Percentiles rank a stretch among this genome's conserved stretches.
Evolutionary conservation across 176 grass and related monocot genomes (phyloP).

Genomic region (Areca catechu): DNA sequence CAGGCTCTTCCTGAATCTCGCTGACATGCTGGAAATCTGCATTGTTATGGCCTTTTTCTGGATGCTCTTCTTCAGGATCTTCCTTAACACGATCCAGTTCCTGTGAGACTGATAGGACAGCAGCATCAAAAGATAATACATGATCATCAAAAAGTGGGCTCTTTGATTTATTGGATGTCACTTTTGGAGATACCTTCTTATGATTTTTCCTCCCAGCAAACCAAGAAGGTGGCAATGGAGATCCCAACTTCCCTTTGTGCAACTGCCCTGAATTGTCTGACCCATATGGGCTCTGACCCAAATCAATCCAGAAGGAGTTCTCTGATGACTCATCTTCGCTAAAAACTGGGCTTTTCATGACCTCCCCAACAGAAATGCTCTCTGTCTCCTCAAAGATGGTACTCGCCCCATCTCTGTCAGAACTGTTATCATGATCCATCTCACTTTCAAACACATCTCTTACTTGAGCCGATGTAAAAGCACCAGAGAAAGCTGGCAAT

Average conservation of each 20-base stretch:
- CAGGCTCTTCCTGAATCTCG: slow-evolving; percentile 85
- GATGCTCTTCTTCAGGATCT: slow-evolving; percentile 34
- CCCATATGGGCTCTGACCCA: slow-evolving; percentile 81
- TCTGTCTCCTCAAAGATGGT: slow-evolving; percentile 97
- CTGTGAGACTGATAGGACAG: slow-evolving; percentile 78
- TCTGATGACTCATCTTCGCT: slow-evolving; percentile 90
- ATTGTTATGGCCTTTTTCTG: slow-evolving; percentile 33
- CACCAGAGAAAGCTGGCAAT: slow-evolving; percentile 82
- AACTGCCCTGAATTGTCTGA: slow-evolving; percentile 64
- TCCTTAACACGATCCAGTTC: slow-evolving; percentile 52
- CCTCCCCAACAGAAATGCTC: slow-evolving; percentile 78
- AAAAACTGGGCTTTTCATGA: slow-evolving; percentile 98
- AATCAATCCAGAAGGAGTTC: slow-evolving; percentile 95
- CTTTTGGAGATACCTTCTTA: slow-evolving; percentile 59
- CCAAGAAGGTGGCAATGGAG: slow-evolving; percentile 80
- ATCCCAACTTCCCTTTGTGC: slow-evolving; percentile 66
- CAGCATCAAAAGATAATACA: slow-evolving; percentile 90
- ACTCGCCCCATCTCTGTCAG: slow-evolving; percentile 81
- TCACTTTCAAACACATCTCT: slow-evolving; percentile 80
- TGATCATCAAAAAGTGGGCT: slow-evolving; percentile 68
- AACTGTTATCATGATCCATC: slow-evolving; percentile 86
- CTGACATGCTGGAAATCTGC: slow-evolving; percentile 44
- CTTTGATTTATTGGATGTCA: slow-evolving; percentile 38
- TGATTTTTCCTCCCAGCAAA: slow-evolving; percentile 63
- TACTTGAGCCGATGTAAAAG: slow-evolving; percentile 84